A percentile compares a stretch with the other conserved stretches of the same genome.
phyloP scores from a whole-genome alignment of 1,284 basidiomycete species.

The Gastroboletus turbinatus region DNA sequence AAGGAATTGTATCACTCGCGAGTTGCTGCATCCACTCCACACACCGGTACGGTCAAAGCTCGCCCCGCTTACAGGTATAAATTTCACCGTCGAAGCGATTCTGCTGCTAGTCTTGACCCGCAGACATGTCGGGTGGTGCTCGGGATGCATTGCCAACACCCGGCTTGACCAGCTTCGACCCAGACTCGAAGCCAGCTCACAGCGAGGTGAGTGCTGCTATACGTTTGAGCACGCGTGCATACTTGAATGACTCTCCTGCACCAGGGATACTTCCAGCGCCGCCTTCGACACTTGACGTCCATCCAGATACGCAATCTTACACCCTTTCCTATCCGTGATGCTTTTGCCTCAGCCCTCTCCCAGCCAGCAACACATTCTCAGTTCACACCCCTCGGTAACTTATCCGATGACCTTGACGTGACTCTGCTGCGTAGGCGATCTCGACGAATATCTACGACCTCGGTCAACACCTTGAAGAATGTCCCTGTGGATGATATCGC shows the following conservation, averaged over 20 bases:
- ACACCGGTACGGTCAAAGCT: slow-evolving; percentile 4
- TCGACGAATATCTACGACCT: slow-evolving; percentile 61
- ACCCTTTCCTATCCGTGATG: slow-evolving; percentile 75
- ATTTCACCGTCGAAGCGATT: background rate
- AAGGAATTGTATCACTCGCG: slow-evolving; percentile 9
- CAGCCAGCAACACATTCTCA: slow-evolving; percentile 62
- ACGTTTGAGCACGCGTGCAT: background rate
- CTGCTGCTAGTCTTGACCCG: background rate
- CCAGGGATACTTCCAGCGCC: slow-evolving; percentile 47
- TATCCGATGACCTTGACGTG: slow-evolving; percentile 71
- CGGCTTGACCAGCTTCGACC: slow-evolving; percentile 16
- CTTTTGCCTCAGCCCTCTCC: slow-evolving; percentile 67
- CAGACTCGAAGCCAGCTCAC: slow-evolving; percentile 9
- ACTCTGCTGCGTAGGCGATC: slow-evolving; percentile 56
- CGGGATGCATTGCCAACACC: slow-evolving; percentile 18
- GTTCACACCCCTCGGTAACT: slow-evolving; percentile 51
- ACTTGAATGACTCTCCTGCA: background rate
- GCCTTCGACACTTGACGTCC: slow-evolving; percentile 70
- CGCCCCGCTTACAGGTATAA: slow-evolving; percentile 2
- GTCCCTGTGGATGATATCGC: slow-evolving; percentile 46
- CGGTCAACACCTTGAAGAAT: slow-evolving; percentile 50
- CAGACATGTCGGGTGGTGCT: slow-evolving; percentile 23
- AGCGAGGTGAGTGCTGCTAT: slow-evolving; percentile 17
- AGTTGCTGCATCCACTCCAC: background rate
- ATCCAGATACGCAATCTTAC: slow-evolving; percentile 80